Evolutionary conservation across 495 filamentous ascomycete species (phyloP), one percentile per base, ranked within the genome.

Genomic region (Penicillium cosmopolitanum): DNA sequence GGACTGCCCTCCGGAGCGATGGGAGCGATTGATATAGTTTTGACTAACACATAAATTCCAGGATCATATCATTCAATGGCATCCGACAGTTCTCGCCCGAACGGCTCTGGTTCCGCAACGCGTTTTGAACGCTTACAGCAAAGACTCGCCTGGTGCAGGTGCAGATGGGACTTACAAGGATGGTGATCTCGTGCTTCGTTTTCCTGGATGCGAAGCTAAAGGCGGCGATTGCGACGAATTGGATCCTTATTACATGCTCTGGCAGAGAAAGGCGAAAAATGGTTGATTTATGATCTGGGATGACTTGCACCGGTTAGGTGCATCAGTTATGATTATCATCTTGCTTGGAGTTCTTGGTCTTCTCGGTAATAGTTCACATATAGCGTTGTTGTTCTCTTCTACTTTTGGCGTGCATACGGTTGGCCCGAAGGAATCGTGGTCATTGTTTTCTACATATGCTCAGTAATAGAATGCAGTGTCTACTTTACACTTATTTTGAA

Each of bases 1-100:
- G 28, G 28, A 31, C 28, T 31, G n/a, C n/a, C n/a, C 2, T 3
- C 23, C 23, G 23, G 23, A 23, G 23, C 23, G 23, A 4, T 4
- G 28, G 28, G 6, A 31, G 7, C 8, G 28, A 31, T 31, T 7
- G 28, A 31, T 31, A 31, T 31, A 31, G 5, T 31, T 31, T 31
- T 31, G 28, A 31, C 28, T 31, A 31, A 31, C 28, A 31, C 8
- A 7, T 1, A 31, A 1, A 3, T 6, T 19, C 4, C 62, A 94
- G 89, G 91, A 94, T 73, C 91, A 93, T 66, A 90, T 96, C 57
- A 85, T 94, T 34, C 95, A 97, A 80, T 99, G 96, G 96, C 96
- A 99, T 70, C 93, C 95, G n/a, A 99, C 95, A 1, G 91, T 98
- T 53, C 82, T 99, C 18, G 89, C 93, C 19, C 91, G 91, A 65